A percentile compares a stretch with the other conserved stretches of the same genome.
phyloP scores from a whole-genome alignment of 306 rosid genomes.

The Lathyrus oleraceus region DNA sequence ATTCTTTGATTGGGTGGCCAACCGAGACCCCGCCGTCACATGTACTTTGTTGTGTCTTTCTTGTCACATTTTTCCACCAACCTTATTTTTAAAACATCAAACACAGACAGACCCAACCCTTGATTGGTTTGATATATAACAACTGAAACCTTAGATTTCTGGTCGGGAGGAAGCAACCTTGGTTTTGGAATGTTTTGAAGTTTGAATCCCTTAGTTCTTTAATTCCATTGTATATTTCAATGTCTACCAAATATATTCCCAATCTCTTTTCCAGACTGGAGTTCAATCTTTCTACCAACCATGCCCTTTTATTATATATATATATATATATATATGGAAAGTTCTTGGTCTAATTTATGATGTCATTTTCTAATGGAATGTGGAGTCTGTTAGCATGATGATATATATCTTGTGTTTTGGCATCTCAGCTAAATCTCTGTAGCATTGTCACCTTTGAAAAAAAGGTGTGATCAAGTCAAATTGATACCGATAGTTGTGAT shows the following conservation, averaged over 20 bases:
- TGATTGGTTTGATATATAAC: slow-evolving; percentile 20
- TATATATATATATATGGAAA: not conserved
- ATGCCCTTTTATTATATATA: not conserved
- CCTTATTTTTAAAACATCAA: not conserved
- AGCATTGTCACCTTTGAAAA: too few relatives aligned
- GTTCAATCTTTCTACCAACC: not conserved
- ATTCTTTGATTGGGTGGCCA: not conserved
- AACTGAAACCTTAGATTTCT: not conserved
- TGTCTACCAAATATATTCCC: slow-evolving; percentile 17
- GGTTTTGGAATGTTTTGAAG: too few relatives aligned
- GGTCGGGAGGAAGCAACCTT: slow-evolving; percentile 17
- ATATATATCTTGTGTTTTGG: slow-evolving; percentile 1
- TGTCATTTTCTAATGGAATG: not conserved
- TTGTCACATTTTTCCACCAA: slow-evolving; percentile 8
- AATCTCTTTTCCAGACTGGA: not conserved
- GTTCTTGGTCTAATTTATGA: not conserved
- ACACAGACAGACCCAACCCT: not conserved
- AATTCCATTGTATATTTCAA: slow-evolving; percentile 13
- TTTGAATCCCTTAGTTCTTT: too few relatives aligned
- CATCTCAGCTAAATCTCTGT: not conserved
- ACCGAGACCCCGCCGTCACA: not conserved
- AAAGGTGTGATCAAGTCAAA: too few relatives aligned
- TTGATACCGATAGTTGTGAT: too few relatives aligned
- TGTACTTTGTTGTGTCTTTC: not conserved
- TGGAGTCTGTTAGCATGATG: not conserved